Base-by-base conservation (phyloP, 2,329 filamentous ascomycete genomes). In the Monosporascus sp. region DNA sequence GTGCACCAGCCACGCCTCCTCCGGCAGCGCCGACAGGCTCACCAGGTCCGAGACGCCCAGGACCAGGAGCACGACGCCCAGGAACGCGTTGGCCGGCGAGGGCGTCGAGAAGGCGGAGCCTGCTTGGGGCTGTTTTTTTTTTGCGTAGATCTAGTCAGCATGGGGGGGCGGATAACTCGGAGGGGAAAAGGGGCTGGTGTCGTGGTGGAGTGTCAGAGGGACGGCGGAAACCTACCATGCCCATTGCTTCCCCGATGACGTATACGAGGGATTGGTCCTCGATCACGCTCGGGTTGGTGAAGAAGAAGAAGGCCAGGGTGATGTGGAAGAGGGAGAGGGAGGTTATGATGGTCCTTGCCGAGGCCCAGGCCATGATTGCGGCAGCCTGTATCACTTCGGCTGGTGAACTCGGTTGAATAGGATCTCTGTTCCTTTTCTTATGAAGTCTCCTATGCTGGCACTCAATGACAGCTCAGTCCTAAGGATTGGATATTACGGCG, bases 301-400 rank as follows among this genome's bases (percentile, higher is more conserved):
- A 79, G 74, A 97, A 87, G 76, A 94, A 90, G 56, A 87, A 91
- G 64, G 86, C 91, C 48, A 94, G 77, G 6, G 89, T 90, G 59
- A 96, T 72, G 73, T 96, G 90, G 76, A 94, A 91, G 68, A 96
- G 81, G 62, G 88, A 88, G 62, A 96, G 76, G 50, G 85, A 86
- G 62, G 89, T 87, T 63, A 97, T 87, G 70, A 96, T 86, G 8
- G 87, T 90, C 66, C 82, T 87, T 56, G 86, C 85, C 2, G 90
- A 91, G 65, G 97, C 81, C 69, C 95, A 77, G 34, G 84, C 87
- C 92, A 97, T 97, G 57, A 51, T 76, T 51, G 45, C 20, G 40
- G 63, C 52, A 48, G 48, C 9, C 3, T 31, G n/a, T n/a, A 7
- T 1, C 8, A 4, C 36, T 48, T 7, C 31, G 31, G 31, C 14